A percentile compares a stretch with the other conserved stretches of the same genome.
These are phyloP conservation scores for Hypomontagnella submonticulosa DNA, from an alignment of 495 filamentous ascomycete species.

Conservation along the genomic window DNA sequence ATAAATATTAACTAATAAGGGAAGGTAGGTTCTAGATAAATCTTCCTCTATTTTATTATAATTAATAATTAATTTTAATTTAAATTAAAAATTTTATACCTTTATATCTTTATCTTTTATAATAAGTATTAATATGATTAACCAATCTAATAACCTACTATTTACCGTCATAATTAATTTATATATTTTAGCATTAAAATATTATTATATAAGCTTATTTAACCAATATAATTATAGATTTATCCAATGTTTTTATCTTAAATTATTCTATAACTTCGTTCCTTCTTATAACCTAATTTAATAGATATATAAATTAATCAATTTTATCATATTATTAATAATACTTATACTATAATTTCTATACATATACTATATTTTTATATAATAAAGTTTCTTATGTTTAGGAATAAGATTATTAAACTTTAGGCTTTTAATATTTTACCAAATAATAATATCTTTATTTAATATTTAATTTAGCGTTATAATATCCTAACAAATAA, in stretches of 20 bases:
- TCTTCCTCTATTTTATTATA: background rate
- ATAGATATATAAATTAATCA: background rate
- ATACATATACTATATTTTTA: background rate
- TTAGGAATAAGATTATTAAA: background rate
- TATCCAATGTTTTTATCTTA: background rate
- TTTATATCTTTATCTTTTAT: background rate
- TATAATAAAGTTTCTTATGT: too few relatives aligned
- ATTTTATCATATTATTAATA: background rate
- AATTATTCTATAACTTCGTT: background rate
- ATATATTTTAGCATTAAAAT: background rate
- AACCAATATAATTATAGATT: background rate
- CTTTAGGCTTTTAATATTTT: background rate
- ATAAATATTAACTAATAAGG: background rate
- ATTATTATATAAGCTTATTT: background rate
- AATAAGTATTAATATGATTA: background rate
- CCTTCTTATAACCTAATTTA: background rate
- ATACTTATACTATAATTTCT: background rate
- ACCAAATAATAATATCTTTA: background rate
- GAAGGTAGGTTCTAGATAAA: background rate
- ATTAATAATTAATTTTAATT: background rate
- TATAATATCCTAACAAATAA: background rate
- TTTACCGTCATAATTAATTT: background rate
- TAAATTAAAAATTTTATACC: background rate
- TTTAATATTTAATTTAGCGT: background rate
- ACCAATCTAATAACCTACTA: background rate